phyloP scores from a whole-genome alignment of 228 moss, liverwort and hornwort species.

The Sphagnum magellanicum region DNA sequence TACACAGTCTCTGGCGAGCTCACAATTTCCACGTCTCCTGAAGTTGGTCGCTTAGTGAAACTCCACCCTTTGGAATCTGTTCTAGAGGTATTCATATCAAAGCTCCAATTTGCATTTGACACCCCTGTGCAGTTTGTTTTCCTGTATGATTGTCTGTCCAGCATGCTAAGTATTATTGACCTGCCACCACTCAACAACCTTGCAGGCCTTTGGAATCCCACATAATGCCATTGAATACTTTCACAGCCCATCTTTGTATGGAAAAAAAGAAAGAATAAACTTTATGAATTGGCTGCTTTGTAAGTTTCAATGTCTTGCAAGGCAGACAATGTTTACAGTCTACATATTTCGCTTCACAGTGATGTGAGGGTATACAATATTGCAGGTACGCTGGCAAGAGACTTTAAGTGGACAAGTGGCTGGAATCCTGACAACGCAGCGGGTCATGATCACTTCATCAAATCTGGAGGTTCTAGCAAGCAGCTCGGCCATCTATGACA shows the following conservation, averaged over 20 bases:
- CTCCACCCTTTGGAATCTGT: slow-evolving; percentile 84
- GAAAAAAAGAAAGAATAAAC: too few relatives aligned
- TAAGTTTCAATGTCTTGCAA: too few relatives aligned
- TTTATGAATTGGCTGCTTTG: too few relatives aligned
- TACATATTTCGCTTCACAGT: too few relatives aligned
- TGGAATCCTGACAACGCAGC: slow-evolving; percentile 92
- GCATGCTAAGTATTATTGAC: too few relatives aligned
- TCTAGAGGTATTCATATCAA: slow-evolving; percentile 55
- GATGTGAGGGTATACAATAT: too few relatives aligned
- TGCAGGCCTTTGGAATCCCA: too few relatives aligned
- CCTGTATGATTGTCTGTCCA: too few relatives aligned
- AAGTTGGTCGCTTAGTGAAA: slow-evolving; percentile 76
- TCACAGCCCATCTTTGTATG: too few relatives aligned
- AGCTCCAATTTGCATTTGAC: neutral
- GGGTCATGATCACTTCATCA: slow-evolving; percentile 81
- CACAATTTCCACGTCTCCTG: slow-evolving; percentile 82
- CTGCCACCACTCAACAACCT: too few relatives aligned
- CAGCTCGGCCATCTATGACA: slow-evolving; percentile 74
- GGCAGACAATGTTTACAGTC: too few relatives aligned
- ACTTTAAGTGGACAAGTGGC: slow-evolving; percentile 94
- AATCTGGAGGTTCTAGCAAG: slow-evolving; percentile 80
- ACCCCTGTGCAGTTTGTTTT: neutral
- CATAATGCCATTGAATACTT: too few relatives aligned
- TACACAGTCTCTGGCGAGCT: slow-evolving; percentile 84
- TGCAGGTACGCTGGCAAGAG: slow-evolving; percentile 96